A percentile compares a stretch with the other conserved stretches of the same genome.
Evolutionary conservation across 2,329 filamentous ascomycete genomes (phyloP).

Genomic region (Aspergillus tamarii): DNA sequence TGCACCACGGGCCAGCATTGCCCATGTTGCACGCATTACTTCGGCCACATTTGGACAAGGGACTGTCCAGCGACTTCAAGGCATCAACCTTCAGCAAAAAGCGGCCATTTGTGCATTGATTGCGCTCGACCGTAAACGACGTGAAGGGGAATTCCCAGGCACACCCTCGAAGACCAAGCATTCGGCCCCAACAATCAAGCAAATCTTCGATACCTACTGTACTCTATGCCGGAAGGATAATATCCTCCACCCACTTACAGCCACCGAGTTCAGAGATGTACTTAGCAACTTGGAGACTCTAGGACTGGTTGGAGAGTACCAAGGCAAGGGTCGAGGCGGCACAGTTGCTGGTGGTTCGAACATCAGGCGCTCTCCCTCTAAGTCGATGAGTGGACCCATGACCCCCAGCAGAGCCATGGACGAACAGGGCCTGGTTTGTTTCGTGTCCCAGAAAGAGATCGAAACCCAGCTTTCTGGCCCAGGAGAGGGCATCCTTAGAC

Average conservation of each 20-base stretch:
- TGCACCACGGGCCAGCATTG: constrained; percentile 85
- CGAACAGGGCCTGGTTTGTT: constrained; percentile 77
- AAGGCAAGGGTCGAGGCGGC: constrained; percentile 73
- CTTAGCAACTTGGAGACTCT: constrained; percentile 86
- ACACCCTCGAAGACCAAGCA: constrained; percentile 64
- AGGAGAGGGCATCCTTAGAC: constrained; percentile 51
- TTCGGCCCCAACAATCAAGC: constrained; percentile 77
- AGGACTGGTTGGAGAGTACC: constrained; percentile 71
- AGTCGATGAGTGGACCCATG: constrained; percentile 62
- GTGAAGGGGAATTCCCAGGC: constrained; percentile 46
- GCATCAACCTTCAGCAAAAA: constrained; percentile 94
- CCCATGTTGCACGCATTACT: constrained; percentile 89
- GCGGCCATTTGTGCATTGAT: constrained; percentile 87
- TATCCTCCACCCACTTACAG: constrained; percentile 85
- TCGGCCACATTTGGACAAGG: constrained; percentile 89
- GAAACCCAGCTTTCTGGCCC: constrained; percentile 66
- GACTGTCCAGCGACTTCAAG: constrained; percentile 78
- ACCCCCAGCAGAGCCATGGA: constrained; percentile 61
- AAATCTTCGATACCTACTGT: constrained; percentile 81
- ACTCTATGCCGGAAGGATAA: constrained; percentile 82
- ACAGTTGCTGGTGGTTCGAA: constrained; percentile 49
- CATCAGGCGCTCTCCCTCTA: constrained; percentile 69
- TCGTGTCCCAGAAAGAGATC: constrained; percentile 78
- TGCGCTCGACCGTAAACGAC: constrained; percentile 75
- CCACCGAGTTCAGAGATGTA: constrained; percentile 92